Evolutionary conservation across 2,329 filamentous ascomycete species (phyloP), one percentile per base, ranked within the genome.

Genomic region (Paecilomyces sp.): DNA sequence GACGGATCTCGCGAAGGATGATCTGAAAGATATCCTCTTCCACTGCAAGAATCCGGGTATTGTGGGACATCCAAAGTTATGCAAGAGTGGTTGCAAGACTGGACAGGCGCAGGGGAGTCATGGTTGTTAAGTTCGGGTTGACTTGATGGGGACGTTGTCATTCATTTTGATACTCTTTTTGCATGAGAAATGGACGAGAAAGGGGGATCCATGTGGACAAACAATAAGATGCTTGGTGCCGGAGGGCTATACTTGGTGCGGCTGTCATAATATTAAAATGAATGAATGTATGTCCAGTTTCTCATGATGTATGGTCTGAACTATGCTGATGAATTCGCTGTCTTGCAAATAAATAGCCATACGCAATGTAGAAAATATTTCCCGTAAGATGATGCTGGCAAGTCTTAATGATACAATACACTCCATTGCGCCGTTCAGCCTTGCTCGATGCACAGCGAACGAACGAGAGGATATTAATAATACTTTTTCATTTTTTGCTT

Each of bases 11-110:
- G 69, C 68, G 57, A 65, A 66, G 1, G 64, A 67, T 36, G 63
- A 67, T 12, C 6, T 72, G 13, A 64, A 68, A 28, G 67, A 70
- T 22, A 58, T 73, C n/a, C 64, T 73, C 2, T 72, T 70, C 57
- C 71, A 73, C 54, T 73, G 71, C 63, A 73, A 62, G 60, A 73
- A 73, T 53, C 71, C 71, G 1, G 71, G 71, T 0, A 61, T 63
- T 24, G 66, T 73, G 22, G 71, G 71, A 1, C 70, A 72, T 56
- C 63, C 70, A 1, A 71, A 72, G 66, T 58, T 71, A 2, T 73
- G 71, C 62, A 22, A 51, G 6, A 67, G 61, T 51, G 71, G 70
- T 34, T 73, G 71, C 64, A 61, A 62, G 60, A 61, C 66, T 53
- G 60, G 47, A 22, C 57, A 61, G n/a, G 70, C 31, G 31, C 31